Conservation (phyloP, 257 asterid genomes). For the Nemophila menziesii region DNA sequence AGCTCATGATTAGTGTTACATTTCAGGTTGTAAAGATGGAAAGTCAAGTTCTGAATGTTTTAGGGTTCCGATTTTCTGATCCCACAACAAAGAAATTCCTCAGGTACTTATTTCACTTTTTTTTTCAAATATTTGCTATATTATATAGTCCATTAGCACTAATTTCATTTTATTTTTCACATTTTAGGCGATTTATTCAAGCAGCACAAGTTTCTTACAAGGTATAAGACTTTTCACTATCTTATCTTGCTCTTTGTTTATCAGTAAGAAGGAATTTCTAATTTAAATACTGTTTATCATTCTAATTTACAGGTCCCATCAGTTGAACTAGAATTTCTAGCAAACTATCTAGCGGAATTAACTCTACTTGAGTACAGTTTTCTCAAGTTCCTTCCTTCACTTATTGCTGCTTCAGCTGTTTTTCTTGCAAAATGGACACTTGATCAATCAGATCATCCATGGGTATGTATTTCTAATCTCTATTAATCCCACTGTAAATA, state of each 20-base stretch:
- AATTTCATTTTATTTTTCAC: slow-evolving; percentile 6
- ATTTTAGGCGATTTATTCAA: slow-evolving; percentile 86
- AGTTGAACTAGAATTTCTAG: slow-evolving; percentile 83
- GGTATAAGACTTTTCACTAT: slow-evolving; percentile 28
- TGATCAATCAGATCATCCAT: slow-evolving; percentile 87
- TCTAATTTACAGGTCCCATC: slow-evolving; percentile 62
- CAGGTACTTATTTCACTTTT: slow-evolving; percentile 32
- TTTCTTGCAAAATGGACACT: slow-evolving; percentile 96
- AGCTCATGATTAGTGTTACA: slow-evolving; percentile 9
- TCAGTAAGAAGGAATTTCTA: slow-evolving; percentile 4
- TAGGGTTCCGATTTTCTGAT: slow-evolving; percentile 65
- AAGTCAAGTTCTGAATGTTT: slow-evolving; percentile 48
- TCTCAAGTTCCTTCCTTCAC: slow-evolving; percentile 79
- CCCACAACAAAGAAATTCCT: slow-evolving; percentile 95
- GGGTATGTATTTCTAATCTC: slow-evolving; percentile 46
- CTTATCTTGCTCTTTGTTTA: slow-evolving; percentile 3
- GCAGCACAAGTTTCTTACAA: slow-evolving; percentile 82
- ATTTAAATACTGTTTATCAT: slow-evolving; percentile 9
- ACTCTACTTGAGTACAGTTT: slow-evolving; percentile 69
- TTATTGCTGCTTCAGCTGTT: slow-evolving; percentile 85
- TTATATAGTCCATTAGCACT: slow-evolving; percentile 8
- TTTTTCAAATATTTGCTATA: slow-evolving; percentile 1
- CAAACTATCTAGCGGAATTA: slow-evolving; percentile 86
- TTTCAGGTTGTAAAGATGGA: slow-evolving; percentile 85
- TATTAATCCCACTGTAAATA: neutral